Evolutionary conservation across 495 filamentous ascomycete genomes (phyloP).

Genomic region (Penicillium pulvis): DNA sequence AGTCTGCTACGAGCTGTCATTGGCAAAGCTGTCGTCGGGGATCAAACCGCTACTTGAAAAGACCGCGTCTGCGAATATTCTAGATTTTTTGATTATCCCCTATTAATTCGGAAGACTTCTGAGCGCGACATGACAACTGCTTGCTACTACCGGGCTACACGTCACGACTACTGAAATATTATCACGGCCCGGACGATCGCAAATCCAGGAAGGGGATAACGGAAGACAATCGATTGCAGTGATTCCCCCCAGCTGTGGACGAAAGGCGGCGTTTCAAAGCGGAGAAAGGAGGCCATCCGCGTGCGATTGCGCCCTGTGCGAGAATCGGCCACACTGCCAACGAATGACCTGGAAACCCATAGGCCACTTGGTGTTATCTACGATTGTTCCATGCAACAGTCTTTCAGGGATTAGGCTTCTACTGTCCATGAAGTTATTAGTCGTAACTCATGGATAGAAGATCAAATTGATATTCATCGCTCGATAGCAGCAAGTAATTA

Average conservation of each 20-base stretch:
- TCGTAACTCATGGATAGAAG: background rate
- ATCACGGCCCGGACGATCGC: background rate
- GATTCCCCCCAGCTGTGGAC: background rate
- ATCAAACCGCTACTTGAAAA: conserved; percentile 25
- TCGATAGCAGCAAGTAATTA: conserved; percentile 6
- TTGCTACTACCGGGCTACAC: background rate
- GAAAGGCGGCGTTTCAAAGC: background rate
- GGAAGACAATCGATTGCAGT: background rate
- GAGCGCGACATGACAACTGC: background rate
- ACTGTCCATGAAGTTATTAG: background rate
- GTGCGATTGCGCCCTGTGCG: background rate
- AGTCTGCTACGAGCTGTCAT: conserved; percentile 32
- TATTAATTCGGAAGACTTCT: background rate
- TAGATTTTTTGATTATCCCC: background rate
- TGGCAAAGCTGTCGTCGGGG: conserved; percentile 27
- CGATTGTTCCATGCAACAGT: background rate
- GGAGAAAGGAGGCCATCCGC: background rate
- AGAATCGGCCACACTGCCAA: background rate
- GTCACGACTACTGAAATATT: background rate
- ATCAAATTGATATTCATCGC: conserved; percentile 10
- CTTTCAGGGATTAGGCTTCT: background rate
- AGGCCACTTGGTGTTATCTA: background rate
- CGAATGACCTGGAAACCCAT: background rate
- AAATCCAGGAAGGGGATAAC: too few species aligned
- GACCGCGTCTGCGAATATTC: background rate